Evolutionary conservation across 208 protist genomes (phyloP).

Genomic region (Leishmania lainsoni): DNA sequence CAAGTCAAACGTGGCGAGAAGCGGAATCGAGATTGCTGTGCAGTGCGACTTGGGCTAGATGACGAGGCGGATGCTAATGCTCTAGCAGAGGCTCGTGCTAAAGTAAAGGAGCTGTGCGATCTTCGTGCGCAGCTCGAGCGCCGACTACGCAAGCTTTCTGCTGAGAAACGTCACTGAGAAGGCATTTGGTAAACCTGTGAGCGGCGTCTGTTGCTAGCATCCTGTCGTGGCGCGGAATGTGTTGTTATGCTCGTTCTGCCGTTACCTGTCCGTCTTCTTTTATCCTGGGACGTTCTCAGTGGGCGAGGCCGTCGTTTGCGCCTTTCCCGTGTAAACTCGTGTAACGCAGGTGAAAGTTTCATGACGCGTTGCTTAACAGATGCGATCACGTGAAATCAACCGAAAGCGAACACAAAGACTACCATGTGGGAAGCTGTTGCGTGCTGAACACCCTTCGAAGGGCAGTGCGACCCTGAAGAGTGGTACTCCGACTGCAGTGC

Average conservation of each 20-base stretch:
- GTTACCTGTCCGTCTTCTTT: background rate
- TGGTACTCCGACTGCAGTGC: background rate
- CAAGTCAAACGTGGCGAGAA: conserved; percentile 2
- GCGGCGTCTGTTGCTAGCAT: background rate
- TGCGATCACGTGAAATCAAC: background rate
- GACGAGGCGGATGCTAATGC: background rate
- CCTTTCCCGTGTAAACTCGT: background rate
- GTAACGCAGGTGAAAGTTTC: background rate
- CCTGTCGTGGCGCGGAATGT: background rate
- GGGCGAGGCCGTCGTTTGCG: background rate
- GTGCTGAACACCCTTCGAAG: background rate
- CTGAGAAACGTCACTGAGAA: background rate
- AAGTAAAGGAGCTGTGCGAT: conserved; percentile 36
- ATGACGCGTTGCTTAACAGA: background rate
- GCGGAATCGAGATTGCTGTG: background rate
- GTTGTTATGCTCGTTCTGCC: no score
- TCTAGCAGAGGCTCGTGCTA: conserved; percentile 22
- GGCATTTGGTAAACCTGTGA: background rate
- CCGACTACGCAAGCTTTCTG: conserved; percentile 11
- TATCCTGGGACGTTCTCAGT: no score
- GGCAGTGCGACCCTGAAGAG: background rate
- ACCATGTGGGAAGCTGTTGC: background rate
- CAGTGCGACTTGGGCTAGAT: background rate
- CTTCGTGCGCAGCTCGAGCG: conserved; percentile 29
- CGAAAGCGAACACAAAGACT: background rate